Evolutionary conservation across 2,329 filamentous ascomycete genomes (phyloP), one percentile per base, ranked within the genome.

Genomic region (Aspergillus sp.): DNA sequence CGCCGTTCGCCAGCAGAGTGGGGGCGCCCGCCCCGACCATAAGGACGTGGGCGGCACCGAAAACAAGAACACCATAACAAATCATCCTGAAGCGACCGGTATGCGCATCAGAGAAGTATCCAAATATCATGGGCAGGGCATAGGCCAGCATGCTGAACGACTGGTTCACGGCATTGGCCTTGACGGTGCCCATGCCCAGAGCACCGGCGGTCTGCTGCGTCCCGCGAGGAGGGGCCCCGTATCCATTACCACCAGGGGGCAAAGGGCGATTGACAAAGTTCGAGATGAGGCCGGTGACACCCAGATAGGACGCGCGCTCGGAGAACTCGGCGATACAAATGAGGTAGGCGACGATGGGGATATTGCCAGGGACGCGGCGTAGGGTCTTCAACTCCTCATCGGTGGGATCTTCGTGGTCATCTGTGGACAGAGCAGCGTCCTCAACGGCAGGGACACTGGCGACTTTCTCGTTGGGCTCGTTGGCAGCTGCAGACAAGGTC

Each of bases 251-350:
- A 27, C 76, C 80, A 2, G 39, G 60, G 1, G 86, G 86, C 4
- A 89, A 68, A 3, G 82, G 80, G 9, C 82, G 82, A 64, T 88
- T 83, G 66, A 89, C 81, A 64, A 82, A 89, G 68, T 89, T 89
- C 61, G 77, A 78, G 68, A 86, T 85, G 7, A 83, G 72, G 0
- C 79, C 80, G 60, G 81, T 77, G 5, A 80, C 76, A 59, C 84
- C 84, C 65, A 85, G 86, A 75, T 83, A 87, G 0, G 83, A 86
- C 3, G 83, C 84, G 54, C 85, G 76, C 66, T 87, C 85, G 54
- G 82, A 82, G 59, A 86, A 83, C 61, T 87, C 85, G 41, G 86
- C 83, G 6, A 82, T 63, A 60, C 84, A 86, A 30, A 87, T 79
- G 3, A 82, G 65, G 63, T 83, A 87, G n/a, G 82, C 79, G 3